Evolutionary conservation across 345 rosid genomes (phyloP).

Genomic region (Streptanthus diversifolius): DNA sequence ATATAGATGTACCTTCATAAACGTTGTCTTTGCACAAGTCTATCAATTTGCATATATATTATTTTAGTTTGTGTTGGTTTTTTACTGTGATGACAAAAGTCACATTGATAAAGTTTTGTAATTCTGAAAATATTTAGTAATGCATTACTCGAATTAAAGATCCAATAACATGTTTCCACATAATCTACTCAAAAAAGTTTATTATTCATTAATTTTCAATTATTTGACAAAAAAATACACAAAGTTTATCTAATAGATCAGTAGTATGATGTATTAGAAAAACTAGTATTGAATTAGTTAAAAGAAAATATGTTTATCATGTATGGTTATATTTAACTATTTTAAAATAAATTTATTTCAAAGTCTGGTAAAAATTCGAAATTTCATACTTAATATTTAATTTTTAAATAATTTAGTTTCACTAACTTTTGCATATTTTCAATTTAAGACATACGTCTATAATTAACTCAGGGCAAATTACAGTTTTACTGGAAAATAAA

Average conservation of each 20-base stretch:
- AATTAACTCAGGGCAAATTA: background rate
- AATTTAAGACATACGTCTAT: background rate
- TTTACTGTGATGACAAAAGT: background rate
- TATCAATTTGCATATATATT: background rate
- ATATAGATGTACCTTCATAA: constrained; percentile 5
- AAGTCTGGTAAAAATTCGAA: background rate
- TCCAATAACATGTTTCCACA: background rate
- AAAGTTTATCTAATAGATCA: background rate
- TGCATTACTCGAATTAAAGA: background rate
- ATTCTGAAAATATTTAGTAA: no score
- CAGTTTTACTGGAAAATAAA: background rate
- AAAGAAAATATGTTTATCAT: background rate
- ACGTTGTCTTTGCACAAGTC: background rate
- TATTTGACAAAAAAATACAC: background rate
- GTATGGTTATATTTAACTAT: background rate
- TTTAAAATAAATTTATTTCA: background rate
- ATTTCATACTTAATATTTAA: background rate
- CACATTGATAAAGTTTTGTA: background rate
- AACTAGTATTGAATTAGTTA: background rate
- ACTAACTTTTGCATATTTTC: background rate
- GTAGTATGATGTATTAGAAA: background rate
- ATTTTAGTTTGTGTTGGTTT: background rate
- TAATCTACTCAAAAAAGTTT: background rate
- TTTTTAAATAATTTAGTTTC: background rate
- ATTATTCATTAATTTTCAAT: background rate